phyloP scores from a whole-genome alignment of 768 basidiomycete genomes.

The Boletellus ananiceps region DNA sequence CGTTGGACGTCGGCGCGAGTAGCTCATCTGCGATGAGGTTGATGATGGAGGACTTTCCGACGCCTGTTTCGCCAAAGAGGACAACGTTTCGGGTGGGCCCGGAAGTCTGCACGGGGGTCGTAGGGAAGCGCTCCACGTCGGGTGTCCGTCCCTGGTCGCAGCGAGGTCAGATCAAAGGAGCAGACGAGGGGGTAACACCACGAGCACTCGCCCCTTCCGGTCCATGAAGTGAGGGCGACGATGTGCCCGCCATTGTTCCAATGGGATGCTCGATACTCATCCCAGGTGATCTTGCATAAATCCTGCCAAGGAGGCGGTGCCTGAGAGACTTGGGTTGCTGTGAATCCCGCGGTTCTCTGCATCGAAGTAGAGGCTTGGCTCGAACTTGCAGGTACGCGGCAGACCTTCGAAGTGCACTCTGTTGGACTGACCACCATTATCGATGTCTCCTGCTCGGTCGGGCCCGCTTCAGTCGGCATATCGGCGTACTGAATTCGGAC shows the following conservation, averaged over 20 bases:
- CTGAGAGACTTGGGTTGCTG: no score
- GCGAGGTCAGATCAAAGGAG: neutral
- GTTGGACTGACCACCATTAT: no score
- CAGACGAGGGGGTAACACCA: neutral
- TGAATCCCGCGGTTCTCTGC: no score
- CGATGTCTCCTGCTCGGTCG: no score
- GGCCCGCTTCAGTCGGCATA: no score
- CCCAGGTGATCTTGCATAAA: no score
- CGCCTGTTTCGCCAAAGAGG: conserved; percentile 1
- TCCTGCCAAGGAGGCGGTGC: no score
- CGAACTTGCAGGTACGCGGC: no score
- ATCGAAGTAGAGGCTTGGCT: no score
- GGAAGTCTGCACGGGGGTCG: neutral
- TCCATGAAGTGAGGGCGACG: neutral
- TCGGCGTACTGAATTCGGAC: no score
- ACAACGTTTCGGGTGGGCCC: neutral
- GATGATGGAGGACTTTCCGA: conserved; percentile 2
- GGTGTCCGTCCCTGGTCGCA: neutral
- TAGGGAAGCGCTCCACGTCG: neutral
- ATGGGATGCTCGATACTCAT: neutral
- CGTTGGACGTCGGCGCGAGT: neutral
- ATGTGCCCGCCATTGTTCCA: neutral
- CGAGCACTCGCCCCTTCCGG: neutral
- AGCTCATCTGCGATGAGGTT: neutral
- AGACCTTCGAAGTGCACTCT: no score